Base-by-base conservation (phyloP, 2,329 filamentous ascomycete genomes). In the Penicillium sp. region DNA sequence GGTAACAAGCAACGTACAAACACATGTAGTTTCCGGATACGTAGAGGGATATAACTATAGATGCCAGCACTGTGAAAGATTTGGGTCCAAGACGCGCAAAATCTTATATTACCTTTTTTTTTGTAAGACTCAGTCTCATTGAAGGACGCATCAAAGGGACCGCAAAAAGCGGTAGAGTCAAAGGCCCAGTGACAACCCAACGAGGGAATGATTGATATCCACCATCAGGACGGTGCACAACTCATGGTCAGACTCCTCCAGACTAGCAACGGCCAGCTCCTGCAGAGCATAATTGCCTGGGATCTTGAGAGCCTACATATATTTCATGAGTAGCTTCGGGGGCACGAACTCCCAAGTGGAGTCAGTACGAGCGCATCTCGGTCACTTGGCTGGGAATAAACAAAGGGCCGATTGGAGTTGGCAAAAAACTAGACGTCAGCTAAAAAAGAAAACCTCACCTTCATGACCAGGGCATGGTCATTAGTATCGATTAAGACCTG, bases 401-500 rank as follows among this genome's bases (percentile, higher is more conserved):
- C 40, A 48, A 42, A 36, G 16, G 10, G 26, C 32, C 8, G 38
- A 36, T 13, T 19, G 27, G 44, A 40, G 7, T 16, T 16, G n/a
- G 29, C 10, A 50, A 50, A 30, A 35, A 11, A 6, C 39, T 42
- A 43, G 32, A 39, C 39, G 46, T 54, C 11, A 54, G 51, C 46
- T 23, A 41, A 29, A 7, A 8, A 40, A 30, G 27, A 27, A 53
- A 11, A 50, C 30, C 46, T 44, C 40, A 54, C 51, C 51, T 40
- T 43, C 13, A 27, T 45, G 18, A 26, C 29, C 38, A 48, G n/a
- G 18, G 16, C 32, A 30, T 26, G 27, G 34, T 36, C 16, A 29
- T 35, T 14, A 19, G 5, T 38, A 51, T 30, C 8, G 32, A 43
- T 50, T 50, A 34, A 54, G 46, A 53, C 59, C 50, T 57, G 59